These are phyloP conservation scores for Tulasnella sp. DNA, from an alignment of 768 basidiomycete species.

Conservation along the genomic window DNA sequence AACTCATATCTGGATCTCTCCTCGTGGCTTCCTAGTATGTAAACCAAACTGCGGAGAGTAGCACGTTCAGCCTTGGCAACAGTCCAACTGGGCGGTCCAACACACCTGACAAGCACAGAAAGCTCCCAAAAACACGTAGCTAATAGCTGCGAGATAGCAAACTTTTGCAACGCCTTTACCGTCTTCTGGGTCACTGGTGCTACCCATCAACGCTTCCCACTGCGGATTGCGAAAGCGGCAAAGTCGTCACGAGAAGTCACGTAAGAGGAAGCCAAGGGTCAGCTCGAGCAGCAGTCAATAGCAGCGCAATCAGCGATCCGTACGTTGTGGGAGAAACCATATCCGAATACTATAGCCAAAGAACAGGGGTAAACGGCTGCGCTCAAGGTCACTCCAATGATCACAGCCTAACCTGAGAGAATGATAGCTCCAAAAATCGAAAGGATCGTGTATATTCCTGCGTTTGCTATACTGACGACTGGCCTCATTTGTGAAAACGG, in stretches of 20 bases:
- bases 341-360: slow-evolving; percentile 15
- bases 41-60: background rate
- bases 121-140: slow-evolving; percentile 34
- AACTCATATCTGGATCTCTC: slow-evolving; percentile 11
- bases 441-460: slow-evolving; percentile 29
- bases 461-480: slow-evolving; percentile 19
- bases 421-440: slow-evolving; percentile 33
- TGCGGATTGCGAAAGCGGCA: slow-evolving; percentile 18
- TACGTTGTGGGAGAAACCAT: slow-evolving; percentile 20
- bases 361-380: background rate
- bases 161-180: slow-evolving; percentile 33
- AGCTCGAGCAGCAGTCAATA: background rate
- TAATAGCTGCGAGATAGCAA: slow-evolving; percentile 33
- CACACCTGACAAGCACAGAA: slow-evolving; percentile 36
- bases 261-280: no score
- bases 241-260: background rate
- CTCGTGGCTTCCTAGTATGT: slow-evolving; percentile 8
- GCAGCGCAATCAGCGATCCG: background rate
- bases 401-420: slow-evolving; percentile 27
- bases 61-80: background rate
- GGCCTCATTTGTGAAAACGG: slow-evolving; percentile 10
- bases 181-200: slow-evolving; percentile 32
- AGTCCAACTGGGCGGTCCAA: background rate
- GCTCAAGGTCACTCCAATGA: background rate
- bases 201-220: slow-evolving; percentile 34